Evolutionary conservation across 306 rosid species (phyloP).

Genomic region (Glycyrrhiza uralensis): DNA sequence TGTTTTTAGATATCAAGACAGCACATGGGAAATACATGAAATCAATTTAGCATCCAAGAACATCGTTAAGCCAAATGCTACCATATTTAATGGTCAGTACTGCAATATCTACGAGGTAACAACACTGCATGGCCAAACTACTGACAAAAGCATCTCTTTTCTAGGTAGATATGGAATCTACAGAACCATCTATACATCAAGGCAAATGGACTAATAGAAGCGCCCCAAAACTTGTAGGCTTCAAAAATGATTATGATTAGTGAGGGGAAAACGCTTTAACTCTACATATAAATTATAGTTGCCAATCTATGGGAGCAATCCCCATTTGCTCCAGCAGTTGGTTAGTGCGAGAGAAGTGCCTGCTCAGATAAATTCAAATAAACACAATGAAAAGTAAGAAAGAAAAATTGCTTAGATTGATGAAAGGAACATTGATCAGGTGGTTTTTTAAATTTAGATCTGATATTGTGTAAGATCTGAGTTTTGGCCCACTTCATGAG

Average conservation of each 20-base stretch:
- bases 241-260: background rate
- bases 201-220: background rate
- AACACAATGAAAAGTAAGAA: background rate
- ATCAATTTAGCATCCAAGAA: background rate
- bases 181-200: background rate
- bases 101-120: background rate
- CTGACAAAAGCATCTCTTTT: slow-evolving; percentile 13
- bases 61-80: slow-evolving; percentile 12
- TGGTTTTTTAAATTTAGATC: background rate
- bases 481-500: background rate
- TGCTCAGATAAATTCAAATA: slow-evolving; percentile 34
- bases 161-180: slow-evolving; percentile 6
- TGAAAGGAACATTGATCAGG: background rate
- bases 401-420: background rate
- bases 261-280: background rate
- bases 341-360: slow-evolving; percentile 93
- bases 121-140: background rate
- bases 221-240: slow-evolving; percentile 7
- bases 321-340: slow-evolving; percentile 69
- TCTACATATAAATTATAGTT: slow-evolving; percentile 42
- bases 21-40: slow-evolving; percentile 14
- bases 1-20: background rate
- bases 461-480: background rate
- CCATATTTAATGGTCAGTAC: background rate
- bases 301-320: slow-evolving; percentile 72